These are phyloP conservation scores for Fusarium sp. DNA, from an alignment of 2,329 filamentous ascomycete genomes.

Conservation along the genomic window DNA sequence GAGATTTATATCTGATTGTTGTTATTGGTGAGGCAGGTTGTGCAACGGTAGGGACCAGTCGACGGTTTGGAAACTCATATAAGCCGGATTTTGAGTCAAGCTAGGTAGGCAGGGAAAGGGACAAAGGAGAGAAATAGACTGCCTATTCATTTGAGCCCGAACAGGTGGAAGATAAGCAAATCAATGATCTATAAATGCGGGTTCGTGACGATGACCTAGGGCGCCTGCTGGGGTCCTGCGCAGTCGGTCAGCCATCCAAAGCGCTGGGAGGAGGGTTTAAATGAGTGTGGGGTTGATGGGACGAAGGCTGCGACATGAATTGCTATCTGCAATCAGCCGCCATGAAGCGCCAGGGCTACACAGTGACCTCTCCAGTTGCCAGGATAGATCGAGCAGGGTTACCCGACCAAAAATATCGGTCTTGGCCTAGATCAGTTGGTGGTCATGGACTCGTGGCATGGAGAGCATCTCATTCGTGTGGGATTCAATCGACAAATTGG, in stretches of 20 bases:
- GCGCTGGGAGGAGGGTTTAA: slow-evolving; percentile 41
- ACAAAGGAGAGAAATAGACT: slow-evolving; percentile 1
- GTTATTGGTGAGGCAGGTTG: slow-evolving; percentile 6
- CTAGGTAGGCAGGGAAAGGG: slow-evolving; percentile 6
- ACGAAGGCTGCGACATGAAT: slow-evolving; percentile 40
- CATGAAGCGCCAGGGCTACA: slow-evolving; percentile 40
- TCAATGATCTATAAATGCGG: slow-evolving; percentile 35
- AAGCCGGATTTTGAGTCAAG: not conserved
- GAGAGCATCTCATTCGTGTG: slow-evolving; percentile 15
- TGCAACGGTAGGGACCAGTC: slow-evolving; percentile 18
- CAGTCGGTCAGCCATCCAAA: slow-evolving; percentile 33
- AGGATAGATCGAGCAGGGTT: slow-evolving; percentile 39
- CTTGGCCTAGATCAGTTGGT: slow-evolving; percentile 28
- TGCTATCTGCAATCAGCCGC: slow-evolving; percentile 42
- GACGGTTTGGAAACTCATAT: not conserved
- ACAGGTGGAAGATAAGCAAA: slow-evolving; percentile 16
- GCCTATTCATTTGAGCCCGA: slow-evolving; percentile 8
- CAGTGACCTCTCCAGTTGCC: slow-evolving; percentile 35
- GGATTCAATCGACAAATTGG: slow-evolving; percentile 21
- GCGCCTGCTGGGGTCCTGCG: slow-evolving; percentile 34
- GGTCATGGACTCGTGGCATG: slow-evolving; percentile 17
- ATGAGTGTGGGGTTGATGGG: slow-evolving; percentile 45
- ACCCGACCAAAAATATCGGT: slow-evolving; percentile 27
- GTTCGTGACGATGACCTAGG: slow-evolving; percentile 33
- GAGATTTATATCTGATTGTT: slow-evolving; percentile 3